Base-by-base conservation (phyloP, 257 asterid genomes). In the Handroanthus guayacan region DNA sequence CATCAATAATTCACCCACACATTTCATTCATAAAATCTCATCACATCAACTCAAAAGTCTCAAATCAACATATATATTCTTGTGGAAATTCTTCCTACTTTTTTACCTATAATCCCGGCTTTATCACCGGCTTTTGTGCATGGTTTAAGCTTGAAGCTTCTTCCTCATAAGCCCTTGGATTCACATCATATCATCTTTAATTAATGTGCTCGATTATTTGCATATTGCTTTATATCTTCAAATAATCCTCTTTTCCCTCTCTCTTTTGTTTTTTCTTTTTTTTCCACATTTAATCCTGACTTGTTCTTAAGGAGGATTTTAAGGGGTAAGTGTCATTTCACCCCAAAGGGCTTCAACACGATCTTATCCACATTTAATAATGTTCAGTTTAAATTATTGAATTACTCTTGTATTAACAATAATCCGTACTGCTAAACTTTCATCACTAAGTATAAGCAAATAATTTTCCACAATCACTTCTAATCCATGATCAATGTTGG, bases 31-130 rank as follows among this genome's bases (percentile, higher is more conserved):
- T 62, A 12, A 51, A 10, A 62, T 34, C 47, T 11, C 66, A 60
- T 60, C 66, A 60, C 66, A 31, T 31, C 65, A 34, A 58, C 64
- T 58, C 64, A 56, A 56, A 56, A 25, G 31, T 25, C 31, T 56
- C 62, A 58, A 52, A 58, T 34, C 5, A 9, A 31, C 31, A 54
- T 54, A 54, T 57, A 57, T 18, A 2, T 20, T 57, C 14, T 8
- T 57, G 63, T 25, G 38, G 31, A 54, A 50, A 50, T 50, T 50
- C 11, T 12, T 51, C 56, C 20, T 12, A 51, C 17, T 16, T 34
- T n/a, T 55, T 55, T 2, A 55, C 61, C 60, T 34, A 16, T 55
- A 16, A 55, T 55, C 7, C 34, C 25, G 25, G 34, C 56, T 44
- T 44, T 11, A 44, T 44, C 50, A 6, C 8, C 9, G 50, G 50